Conservation (phyloP, 2,329 filamentous ascomycete species). For the Colletotrichum camelliae region DNA sequence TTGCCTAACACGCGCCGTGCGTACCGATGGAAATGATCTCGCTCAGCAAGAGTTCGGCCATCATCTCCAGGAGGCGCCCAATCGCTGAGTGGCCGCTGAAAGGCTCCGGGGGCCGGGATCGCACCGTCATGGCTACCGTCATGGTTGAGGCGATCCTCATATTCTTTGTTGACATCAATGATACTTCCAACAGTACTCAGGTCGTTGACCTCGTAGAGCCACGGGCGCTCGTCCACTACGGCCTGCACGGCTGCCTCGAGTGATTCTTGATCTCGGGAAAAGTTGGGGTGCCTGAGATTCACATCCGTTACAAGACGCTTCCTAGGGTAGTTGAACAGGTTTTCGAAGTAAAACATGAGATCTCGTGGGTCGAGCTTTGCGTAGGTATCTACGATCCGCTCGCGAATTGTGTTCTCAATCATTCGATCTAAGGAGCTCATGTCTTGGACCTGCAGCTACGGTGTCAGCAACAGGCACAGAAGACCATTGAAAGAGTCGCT, state of each 20-base stretch:
- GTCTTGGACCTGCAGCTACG: background rate
- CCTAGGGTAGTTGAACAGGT: slow-evolving; percentile 51
- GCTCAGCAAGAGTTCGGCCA: slow-evolving; percentile 27
- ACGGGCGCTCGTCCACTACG: slow-evolving; percentile 42
- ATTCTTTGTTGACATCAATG: slow-evolving; percentile 43
- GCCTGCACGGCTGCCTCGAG: slow-evolving; percentile 44
- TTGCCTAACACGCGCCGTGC: background rate
- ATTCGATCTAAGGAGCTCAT: slow-evolving; percentile 12
- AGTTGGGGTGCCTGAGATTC: slow-evolving; percentile 42
- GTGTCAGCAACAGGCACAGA: background rate
- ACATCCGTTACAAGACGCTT: slow-evolving; percentile 49
- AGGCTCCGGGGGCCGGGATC: slow-evolving; percentile 33
- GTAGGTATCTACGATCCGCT: slow-evolving; percentile 47
- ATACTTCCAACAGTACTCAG: slow-evolving; percentile 42
- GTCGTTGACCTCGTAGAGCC: slow-evolving; percentile 32
- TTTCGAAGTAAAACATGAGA: slow-evolving; percentile 54
- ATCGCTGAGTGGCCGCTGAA: slow-evolving; percentile 34
- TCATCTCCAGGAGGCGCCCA: slow-evolving; percentile 48
- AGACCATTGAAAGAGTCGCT: slow-evolving; percentile 12
- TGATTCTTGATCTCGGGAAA: slow-evolving; percentile 51
- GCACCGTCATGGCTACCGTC: slow-evolving; percentile 44
- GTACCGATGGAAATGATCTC: background rate
- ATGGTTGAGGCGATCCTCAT: slow-evolving; percentile 36
- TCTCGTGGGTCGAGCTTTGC: slow-evolving; percentile 56
- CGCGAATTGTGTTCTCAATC: slow-evolving; percentile 22